Base-by-base conservation (phyloP, 2,329 filamentous ascomycete species). In the Neonectria neomacrospora region DNA sequence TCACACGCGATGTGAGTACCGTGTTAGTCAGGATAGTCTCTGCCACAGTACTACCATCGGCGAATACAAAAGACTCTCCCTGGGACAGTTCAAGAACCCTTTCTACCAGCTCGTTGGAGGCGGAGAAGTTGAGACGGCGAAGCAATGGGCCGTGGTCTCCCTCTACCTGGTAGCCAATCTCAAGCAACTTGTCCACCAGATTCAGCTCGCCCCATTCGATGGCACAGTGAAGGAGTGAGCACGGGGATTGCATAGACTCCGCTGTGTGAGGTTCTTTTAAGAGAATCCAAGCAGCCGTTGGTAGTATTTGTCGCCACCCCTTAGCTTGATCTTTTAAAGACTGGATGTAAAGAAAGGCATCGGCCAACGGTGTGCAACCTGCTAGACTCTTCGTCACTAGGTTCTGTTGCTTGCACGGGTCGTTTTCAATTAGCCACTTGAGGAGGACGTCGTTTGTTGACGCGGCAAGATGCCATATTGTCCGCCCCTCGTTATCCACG, bases 391-490 rank as follows among this genome's bases (percentile, higher is more conserved):
- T 32, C 1, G 58, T 67, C 8, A 48, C 61, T 16, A 80, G 58
- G 55, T 79, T 79, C 9, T 67, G 45, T 2, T 66, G 42, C 28
- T 66, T 74, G 20, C 53, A 42, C 3, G 75, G 68, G 52, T 80
- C 79, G 9, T 75, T 59, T 2, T 65, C 50, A 39, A 68, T 63
- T 1, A 81, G 72, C 67, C 72, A 78, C 12, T 69, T 58, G 20
- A 80, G 65, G 5, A 78, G 57, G 2, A 60, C 41, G 37, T 79
- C 78, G 20, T 74, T 73, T 2, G 76, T 77, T 8, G 75, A 74
- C 1, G 78, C 78, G 2, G 73, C 74, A 11, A 75, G 72, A 58
- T 81, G 79, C 79, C 79, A 81, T 11, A 80, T 74, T 28, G 73
- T 81, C 28, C 75, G 73, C 0, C 76, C 76, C 2, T 70, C 58